Percentiles rank a stretch among this genome's conserved stretches.
phyloP scores from a whole-genome alignment of 1,284 basidiomycete genomes.

The Tilletiaria anomala region DNA sequence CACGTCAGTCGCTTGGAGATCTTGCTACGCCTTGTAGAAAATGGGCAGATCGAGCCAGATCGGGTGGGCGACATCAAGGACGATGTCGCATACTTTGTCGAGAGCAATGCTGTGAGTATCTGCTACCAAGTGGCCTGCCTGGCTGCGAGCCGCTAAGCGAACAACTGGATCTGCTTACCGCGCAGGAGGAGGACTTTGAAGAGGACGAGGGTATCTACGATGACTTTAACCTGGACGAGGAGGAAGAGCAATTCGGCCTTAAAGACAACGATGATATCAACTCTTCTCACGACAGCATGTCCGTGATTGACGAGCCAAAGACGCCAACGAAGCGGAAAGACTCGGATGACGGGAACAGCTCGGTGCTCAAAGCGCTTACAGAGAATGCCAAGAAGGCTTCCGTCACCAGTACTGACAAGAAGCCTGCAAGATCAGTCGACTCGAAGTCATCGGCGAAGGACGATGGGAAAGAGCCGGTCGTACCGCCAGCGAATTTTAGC shows the following conservation, averaged over 20 bases:
- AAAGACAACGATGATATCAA: conserved; percentile 52
- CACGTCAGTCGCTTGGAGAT: conserved; percentile 86
- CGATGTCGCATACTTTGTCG: conserved; percentile 91
- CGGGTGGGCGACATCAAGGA: conserved; percentile 73
- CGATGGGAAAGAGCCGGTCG: conserved; percentile 44
- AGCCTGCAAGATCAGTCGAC: conserved; percentile 2
- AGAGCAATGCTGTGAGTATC: conserved; percentile 59
- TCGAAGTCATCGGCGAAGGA: conserved; percentile 14
- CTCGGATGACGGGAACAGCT: neutral
- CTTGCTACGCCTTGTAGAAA: conserved; percentile 81
- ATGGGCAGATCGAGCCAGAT: conserved; percentile 72
- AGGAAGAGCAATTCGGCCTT: conserved; percentile 48
- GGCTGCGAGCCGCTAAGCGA: too few relatives aligned
- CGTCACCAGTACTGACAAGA: neutral
- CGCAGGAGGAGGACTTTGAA: conserved; percentile 91
- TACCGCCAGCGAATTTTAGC: conserved; percentile 60
- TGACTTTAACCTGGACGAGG: conserved; percentile 91
- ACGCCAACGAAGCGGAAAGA: conserved; percentile 1
- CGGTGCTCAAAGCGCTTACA: conserved; percentile 1
- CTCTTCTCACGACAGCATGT: conserved; percentile 44
- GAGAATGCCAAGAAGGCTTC: conserved; percentile 10
- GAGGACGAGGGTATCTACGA: conserved; percentile 97
- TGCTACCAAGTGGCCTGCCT: too few relatives aligned
- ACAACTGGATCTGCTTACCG: too few relatives aligned
- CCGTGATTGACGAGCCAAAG: conserved; percentile 39